phyloP scores from a whole-genome alignment of 2,329 filamentous ascomycete species.

The Pseudogymnoascus sp. region DNA sequence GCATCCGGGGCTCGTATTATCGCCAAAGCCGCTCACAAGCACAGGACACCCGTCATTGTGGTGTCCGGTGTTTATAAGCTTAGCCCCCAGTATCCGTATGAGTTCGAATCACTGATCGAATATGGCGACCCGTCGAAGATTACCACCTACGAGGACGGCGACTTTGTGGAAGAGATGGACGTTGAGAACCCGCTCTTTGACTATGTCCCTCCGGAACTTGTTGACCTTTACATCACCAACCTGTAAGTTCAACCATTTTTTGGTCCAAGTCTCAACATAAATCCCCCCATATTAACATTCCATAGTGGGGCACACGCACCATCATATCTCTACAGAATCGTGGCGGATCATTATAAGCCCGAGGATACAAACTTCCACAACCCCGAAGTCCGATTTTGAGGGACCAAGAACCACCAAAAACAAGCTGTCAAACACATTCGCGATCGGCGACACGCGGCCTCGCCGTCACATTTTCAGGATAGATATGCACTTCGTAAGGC shows the following conservation, averaged over 20 bases:
- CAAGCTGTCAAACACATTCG: not conserved
- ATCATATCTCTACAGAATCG: conserved; percentile 64
- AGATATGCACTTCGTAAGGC: not conserved
- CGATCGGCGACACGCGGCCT: not conserved
- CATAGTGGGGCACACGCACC: conserved; percentile 52
- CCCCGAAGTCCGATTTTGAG: conserved; percentile 9
- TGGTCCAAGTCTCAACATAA: conserved; percentile 26
- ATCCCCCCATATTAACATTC: conserved; percentile 15
- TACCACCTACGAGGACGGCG: conserved; percentile 69
- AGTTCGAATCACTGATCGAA: conserved; percentile 74
- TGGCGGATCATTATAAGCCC: conserved; percentile 66
- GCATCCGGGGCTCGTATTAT: conserved; percentile 77
- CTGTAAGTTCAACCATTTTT: conserved; percentile 43
- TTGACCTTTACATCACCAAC: conserved; percentile 82
- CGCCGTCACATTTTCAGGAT: not conserved
- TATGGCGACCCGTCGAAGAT: conserved; percentile 74
- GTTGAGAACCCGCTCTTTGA: conserved; percentile 75
- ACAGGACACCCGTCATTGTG: conserved; percentile 77
- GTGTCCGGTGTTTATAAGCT: conserved; percentile 90
- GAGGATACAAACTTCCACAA: conserved; percentile 59
- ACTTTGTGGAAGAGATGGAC: conserved; percentile 68
- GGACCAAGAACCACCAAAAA: not conserved
- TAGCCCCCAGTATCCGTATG: conserved; percentile 79
- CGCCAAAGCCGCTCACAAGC: conserved; percentile 73
- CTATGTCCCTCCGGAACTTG: conserved; percentile 66